Conservation (phyloP, 208 protist species). For the Leptomonas pyrrhocoris region DNA sequence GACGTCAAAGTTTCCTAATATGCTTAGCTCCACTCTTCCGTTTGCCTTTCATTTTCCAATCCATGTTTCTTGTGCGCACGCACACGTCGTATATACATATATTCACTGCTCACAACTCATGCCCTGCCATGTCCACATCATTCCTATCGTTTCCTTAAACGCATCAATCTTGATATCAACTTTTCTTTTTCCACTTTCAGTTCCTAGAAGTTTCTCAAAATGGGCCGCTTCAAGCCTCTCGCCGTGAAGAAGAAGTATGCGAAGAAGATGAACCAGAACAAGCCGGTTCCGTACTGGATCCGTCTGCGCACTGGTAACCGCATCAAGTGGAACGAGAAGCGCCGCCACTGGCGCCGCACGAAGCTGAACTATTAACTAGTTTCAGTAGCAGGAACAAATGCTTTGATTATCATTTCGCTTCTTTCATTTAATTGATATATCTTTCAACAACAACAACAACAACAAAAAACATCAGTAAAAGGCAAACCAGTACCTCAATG, state of each 20-base stretch:
- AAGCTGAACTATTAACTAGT: slow-evolving; percentile 92
- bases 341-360: slow-evolving; percentile 95
- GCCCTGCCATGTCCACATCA: not conserved
- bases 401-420: slow-evolving; percentile 14
- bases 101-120: not conserved
- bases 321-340: slow-evolving; percentile 96
- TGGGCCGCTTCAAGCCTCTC: slow-evolving; percentile 92
- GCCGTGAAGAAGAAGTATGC: slow-evolving; percentile 94
- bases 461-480: slow-evolving; percentile 27
- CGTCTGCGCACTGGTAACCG: slow-evolving; percentile 91
- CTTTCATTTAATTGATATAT: slow-evolving; percentile 20
- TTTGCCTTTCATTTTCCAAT: too few relatives aligned
- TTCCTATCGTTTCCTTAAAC: too few relatives aligned
- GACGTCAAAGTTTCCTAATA: too few relatives aligned
- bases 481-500: not conserved
- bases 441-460: not conserved
- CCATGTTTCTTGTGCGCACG: too few relatives aligned
- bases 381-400: slow-evolving; percentile 9
- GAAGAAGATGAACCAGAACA: slow-evolving; percentile 95
- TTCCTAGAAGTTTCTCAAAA: slow-evolving; percentile 37
- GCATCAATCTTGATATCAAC: not conserved
- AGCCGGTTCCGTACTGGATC: slow-evolving; percentile 94
- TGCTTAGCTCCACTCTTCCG: too few relatives aligned
- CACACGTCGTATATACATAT: too few relatives aligned
- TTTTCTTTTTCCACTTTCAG: not conserved